Base-by-base conservation (phyloP, 176 grass and related monocot species). In the Carex parvula region DNA sequence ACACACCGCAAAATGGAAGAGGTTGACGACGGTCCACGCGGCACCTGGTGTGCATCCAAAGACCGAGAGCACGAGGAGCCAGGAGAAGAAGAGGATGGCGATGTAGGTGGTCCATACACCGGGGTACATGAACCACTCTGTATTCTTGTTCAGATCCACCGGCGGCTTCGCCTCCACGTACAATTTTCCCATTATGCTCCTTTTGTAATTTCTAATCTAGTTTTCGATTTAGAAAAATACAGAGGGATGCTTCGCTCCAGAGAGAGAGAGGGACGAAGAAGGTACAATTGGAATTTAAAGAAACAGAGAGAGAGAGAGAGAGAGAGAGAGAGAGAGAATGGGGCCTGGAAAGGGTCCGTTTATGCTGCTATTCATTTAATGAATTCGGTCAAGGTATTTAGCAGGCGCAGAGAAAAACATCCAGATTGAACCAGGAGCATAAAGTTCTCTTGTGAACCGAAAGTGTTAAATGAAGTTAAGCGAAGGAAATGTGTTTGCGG, bases 41-140 rank as follows among this genome's bases (percentile, higher is more conserved):
- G 42, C 64, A 39, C 84, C 84, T 4, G 84, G 75, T 13, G 84
- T 81, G 16, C 84, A 86, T 22, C 84, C 39, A 60, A 86, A 67
- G 60, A 86, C 57, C 15, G 84, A 86, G 21, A 86, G 84, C 22
- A 86, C 84, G 76, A 86, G 26, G 17, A 86, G 75, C 84, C 84
- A 86, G 41, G 84, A 79, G 63, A 86, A 20, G 84, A 86, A 86
- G 22, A 86, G 84, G 59, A 86, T 86, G 56, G 78, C 60, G 84
- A 90, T 90, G 85, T 90, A 90, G 75, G 76, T 87, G 20, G 89
- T 90, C 89, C 89, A 90, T 17, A 90, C 89, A 11, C 85, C 89
- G 16, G 89, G 89, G 81, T 90, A 90, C 89, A 85, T 87, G 59
- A 90, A 90, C 89, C 89, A 90, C 82, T 90, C 89, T 44, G 89